Evolutionary conservation across 2,329 filamentous ascomycete genomes (phyloP).

Genomic region (Fusarium goolgardi): DNA sequence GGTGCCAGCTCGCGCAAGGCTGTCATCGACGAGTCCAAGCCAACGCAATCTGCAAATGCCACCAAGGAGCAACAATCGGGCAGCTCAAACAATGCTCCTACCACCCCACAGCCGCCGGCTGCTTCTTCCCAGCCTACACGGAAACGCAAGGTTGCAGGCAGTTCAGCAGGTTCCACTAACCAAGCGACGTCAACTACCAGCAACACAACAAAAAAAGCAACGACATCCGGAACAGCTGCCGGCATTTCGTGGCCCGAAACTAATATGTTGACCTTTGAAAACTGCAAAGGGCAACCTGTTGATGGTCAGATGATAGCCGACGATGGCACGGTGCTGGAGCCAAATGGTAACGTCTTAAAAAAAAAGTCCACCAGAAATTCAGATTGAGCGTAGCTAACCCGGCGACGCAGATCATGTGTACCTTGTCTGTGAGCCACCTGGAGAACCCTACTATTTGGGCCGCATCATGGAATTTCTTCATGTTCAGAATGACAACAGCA

Average conservation of each 20-base stretch:
- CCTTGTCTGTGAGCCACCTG: constrained; percentile 95
- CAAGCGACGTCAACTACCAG: constrained; percentile 41
- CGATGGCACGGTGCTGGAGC: constrained; percentile 83
- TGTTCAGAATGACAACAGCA: constrained; percentile 75
- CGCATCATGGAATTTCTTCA: constrained; percentile 99
- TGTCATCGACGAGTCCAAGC: constrained; percentile 56
- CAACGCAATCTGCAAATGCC: constrained; percentile 50
- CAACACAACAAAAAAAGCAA: constrained; percentile 39
- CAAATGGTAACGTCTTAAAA: constrained; percentile 75
- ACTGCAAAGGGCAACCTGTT: constrained; percentile 73
- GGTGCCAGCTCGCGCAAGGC: constrained; percentile 57
- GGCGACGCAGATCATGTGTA: constrained; percentile 79
- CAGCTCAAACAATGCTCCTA: constrained; percentile 46
- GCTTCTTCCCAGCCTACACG: constrained; percentile 68
- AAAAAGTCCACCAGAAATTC: constrained; percentile 41
- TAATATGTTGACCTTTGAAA: constrained; percentile 91
- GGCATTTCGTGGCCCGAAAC: constrained; percentile 68
- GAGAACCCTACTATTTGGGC: constrained; percentile 96
- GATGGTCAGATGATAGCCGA: constrained; percentile 87
- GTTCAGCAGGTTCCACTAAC: constrained; percentile 42
- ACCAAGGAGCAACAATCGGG: constrained; percentile 52
- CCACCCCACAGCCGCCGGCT: constrained; percentile 63
- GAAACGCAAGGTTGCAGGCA: constrained; percentile 82
- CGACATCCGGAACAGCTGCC: constrained; percentile 51
- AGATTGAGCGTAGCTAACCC: constrained; percentile 49